Evolutionary conservation across 2,329 filamentous ascomycete species (phyloP).

Genomic region (Arthrobotrys entomopaga): DNA sequence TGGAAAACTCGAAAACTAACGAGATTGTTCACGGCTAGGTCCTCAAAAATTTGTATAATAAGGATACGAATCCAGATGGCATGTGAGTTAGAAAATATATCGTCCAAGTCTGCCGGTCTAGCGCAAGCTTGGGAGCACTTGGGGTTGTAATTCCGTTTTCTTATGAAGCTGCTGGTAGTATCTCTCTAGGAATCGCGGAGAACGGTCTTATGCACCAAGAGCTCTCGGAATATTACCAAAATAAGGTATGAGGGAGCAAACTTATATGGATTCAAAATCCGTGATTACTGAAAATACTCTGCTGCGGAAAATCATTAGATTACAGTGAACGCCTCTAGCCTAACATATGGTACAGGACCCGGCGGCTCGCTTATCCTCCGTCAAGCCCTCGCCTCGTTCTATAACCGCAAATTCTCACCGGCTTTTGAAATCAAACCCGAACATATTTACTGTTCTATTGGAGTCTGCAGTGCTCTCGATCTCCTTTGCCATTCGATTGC

Average conservation of each 20-base stretch:
- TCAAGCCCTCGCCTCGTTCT: constrained; percentile 33
- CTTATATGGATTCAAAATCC: no score
- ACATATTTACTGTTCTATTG: constrained; percentile 47
- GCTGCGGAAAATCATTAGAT: constrained; percentile 10
- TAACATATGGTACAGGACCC: constrained; percentile 31
- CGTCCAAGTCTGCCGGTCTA: no score
- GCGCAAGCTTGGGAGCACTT: no score
- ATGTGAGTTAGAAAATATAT: no score
- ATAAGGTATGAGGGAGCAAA: constrained; percentile 44
- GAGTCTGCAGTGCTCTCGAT: constrained; percentile 40
- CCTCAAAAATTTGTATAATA: no score
- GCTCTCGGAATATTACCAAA: constrained; percentile 39
- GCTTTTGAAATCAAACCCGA: constrained; percentile 15
- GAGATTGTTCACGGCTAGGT: no score
- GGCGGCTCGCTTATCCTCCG: constrained; percentile 38
- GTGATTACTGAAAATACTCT: background rate
- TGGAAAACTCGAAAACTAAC: no score
- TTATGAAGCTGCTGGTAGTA: no score
- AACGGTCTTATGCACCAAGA: constrained; percentile 43
- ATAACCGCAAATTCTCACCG: constrained; percentile 46
- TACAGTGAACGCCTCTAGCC: constrained; percentile 27
- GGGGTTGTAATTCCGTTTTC: no score
- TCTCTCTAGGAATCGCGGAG: constrained; percentile 53
- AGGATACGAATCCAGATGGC: no score
- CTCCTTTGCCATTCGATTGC: constrained; percentile 40